These are phyloP conservation scores for Leccinum longicurvipes DNA, from an alignment of 768 basidiomycete genomes.

Conservation along the genomic window DNA sequence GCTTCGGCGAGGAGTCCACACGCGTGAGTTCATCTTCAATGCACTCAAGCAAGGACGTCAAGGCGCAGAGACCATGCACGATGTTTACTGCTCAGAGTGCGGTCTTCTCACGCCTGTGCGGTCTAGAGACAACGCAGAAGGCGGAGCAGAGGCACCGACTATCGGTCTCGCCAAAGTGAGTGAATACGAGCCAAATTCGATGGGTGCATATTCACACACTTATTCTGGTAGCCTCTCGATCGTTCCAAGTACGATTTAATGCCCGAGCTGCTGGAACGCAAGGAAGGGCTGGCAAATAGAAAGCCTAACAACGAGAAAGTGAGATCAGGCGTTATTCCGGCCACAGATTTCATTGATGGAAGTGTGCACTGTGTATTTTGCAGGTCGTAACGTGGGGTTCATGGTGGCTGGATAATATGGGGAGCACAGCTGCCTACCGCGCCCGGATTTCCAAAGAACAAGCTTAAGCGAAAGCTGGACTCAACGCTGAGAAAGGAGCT, in stretches of 20 bases:
- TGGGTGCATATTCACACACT: background rate
- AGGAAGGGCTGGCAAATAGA: background rate
- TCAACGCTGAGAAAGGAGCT: background rate
- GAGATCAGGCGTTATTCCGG: background rate
- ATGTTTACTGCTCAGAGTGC: constrained; percentile 20
- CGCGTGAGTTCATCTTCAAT: constrained; percentile 18
- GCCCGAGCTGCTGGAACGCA: constrained; percentile 5
- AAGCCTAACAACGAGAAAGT: background rate
- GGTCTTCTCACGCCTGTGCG: constrained; percentile 10
- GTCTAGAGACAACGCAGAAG: constrained; percentile 15
- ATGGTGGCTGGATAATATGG: constrained; percentile 15
- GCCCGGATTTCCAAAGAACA: constrained; percentile 10
- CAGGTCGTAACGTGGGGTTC: constrained; percentile 4
- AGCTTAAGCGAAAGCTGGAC: constrained; percentile 2
- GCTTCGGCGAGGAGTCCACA: constrained; percentile 15
- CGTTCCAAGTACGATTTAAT: constrained; percentile 13
- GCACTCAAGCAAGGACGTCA: constrained; percentile 10
- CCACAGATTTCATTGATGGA: background rate
- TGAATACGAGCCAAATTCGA: background rate
- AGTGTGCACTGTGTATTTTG: background rate
- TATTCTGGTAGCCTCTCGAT: constrained; percentile 6
- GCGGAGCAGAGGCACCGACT: constrained; percentile 11
- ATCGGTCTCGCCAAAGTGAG: constrained; percentile 8
- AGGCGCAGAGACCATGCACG: constrained; percentile 17
- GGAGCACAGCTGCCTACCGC: constrained; percentile 14